These are phyloP conservation scores for Ogataea pignaliae DNA, from an alignment of 805 yeast species.

Conservation along the genomic window DNA sequence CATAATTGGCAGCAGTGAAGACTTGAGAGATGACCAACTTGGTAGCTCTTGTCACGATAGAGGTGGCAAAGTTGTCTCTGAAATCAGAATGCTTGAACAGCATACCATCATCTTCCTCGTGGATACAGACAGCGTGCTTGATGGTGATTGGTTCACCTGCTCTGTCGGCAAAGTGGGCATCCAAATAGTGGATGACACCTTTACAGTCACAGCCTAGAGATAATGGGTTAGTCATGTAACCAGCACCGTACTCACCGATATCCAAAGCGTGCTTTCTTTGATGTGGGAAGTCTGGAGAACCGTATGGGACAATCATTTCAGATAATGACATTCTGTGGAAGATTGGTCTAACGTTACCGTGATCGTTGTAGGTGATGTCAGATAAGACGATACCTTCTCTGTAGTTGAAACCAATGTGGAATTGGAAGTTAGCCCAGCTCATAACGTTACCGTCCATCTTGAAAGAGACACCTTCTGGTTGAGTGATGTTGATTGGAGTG, in stretches of 20 bases:
- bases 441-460: constrained; percentile 63
- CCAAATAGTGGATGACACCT: constrained; percentile 79
- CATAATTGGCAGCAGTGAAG: constrained; percentile 84
- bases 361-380: constrained; percentile 71
- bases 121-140: constrained; percentile 77
- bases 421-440: constrained; percentile 72
- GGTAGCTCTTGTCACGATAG: constrained; percentile 71
- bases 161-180: constrained; percentile 69
- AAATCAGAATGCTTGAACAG: constrained; percentile 80
- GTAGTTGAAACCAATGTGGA: constrained; percentile 81
- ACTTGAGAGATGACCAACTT: constrained; percentile 72
- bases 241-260: constrained; percentile 86
- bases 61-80: constrained; percentile 73
- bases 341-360: constrained; percentile 65
- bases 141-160: constrained; percentile 66
- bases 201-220: constrained; percentile 81
- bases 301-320: constrained; percentile 86
- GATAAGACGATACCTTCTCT: constrained; percentile 80
- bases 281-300: constrained; percentile 74
- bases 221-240: constrained; percentile 77
- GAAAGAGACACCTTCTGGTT: constrained; percentile 82
- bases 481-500: constrained; percentile 66
- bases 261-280: constrained; percentile 85
- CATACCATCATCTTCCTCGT: constrained; percentile 82
- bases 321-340: constrained; percentile 75